Base-by-base conservation (phyloP, 140 eudicot genomes). In the Flaveria floridana region DNA sequence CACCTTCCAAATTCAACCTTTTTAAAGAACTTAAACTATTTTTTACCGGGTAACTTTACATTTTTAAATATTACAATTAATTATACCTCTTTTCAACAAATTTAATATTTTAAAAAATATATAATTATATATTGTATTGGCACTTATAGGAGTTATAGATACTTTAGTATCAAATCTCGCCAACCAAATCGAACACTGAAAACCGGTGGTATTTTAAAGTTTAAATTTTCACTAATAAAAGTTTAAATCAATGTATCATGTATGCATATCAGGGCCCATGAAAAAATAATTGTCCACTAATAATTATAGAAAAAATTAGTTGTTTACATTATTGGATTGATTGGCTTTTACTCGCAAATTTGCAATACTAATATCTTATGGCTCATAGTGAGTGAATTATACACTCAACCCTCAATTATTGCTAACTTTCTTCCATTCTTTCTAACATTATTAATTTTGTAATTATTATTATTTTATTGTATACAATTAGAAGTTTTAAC, bases 341-440 rank as follows among this genome's bases (percentile, higher is more conserved):
- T 62, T 13, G 68, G 44, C 10, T 21, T 26, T 62, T 62, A 3
- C 68, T 25, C 9, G 20, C 68, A 62, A 26, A 62, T 62, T 62
- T 62, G 44, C 20, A 18, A 62, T 26, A 13, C 14, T 62, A 59
- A 59, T 59, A 59, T 59, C 7, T 59, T 23, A 59, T 59, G 10
- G 65, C 39, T 56, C 63, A 12, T 12, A 20, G 64, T 19, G 64
- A 57, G 64, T 57, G 64, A 57, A 57, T 57, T 20, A 20, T 21
- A 57, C 64, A 57, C 64, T 57, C 64, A 57, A 19, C 64, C 64
- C 64, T 20, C 64, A 57, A 57, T 20, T 20, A 57, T 20, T 57
- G 34, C 16, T 48, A 48, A 48, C 13, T 44, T 44, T 44, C 48
- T 44, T 44, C 48, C 13, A 10, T 44, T 44, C 13, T 44, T 44